Base-by-base conservation (phyloP, 108 stramenopile species). In the Conticribra weissflogii region DNA sequence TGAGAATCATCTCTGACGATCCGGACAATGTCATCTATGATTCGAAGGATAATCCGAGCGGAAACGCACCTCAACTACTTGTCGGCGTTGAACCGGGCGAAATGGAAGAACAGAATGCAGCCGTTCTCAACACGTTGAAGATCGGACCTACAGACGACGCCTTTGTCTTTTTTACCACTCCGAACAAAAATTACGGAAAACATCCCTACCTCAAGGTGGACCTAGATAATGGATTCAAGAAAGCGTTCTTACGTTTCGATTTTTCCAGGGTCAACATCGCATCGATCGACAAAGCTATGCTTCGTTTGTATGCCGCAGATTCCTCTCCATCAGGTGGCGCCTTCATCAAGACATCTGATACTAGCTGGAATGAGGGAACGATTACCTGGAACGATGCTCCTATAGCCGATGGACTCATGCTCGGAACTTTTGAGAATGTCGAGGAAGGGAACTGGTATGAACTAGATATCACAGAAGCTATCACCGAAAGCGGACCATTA, bases 81-180 rank as follows among this genome's bases (percentile, higher is more conserved):
- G 75, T 76, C 23, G 75, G 60, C n/a, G 60, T 76, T 8, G 72
- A 53, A 9, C 34, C 64, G 9, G 41, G 23, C 34, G 12, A 50
- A 16, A 27, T 55, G 34, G 65, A 49, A 24, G 53, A 41, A 41
- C 8, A 46, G 16, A 56, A 54, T 14, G 18, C 75, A 0, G 60
- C 16, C 30, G 60, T 53, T 33, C 23, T 75, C 24, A 67, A 76
- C 47, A 76, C 75, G 1, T 50, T 63, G 28, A 76, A 76, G 24
- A 76, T 76, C 4, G 75, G 75, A 24, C 66, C 75, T 30, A 76
- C 66, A 0, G 75, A 76, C 60, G 75, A 76, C 29, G 53, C 75
- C 0, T 67, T 67, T 21, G 75, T 76, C 1, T 34, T 68, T 41
- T 60, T 61, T 59, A 68, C 60, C 12, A 27, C 36, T 3, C 21